Evolutionary conservation across 768 basidiomycete genomes (phyloP), one percentile per base, ranked within the genome.

Genomic region (Termitomyces sp.): DNA sequence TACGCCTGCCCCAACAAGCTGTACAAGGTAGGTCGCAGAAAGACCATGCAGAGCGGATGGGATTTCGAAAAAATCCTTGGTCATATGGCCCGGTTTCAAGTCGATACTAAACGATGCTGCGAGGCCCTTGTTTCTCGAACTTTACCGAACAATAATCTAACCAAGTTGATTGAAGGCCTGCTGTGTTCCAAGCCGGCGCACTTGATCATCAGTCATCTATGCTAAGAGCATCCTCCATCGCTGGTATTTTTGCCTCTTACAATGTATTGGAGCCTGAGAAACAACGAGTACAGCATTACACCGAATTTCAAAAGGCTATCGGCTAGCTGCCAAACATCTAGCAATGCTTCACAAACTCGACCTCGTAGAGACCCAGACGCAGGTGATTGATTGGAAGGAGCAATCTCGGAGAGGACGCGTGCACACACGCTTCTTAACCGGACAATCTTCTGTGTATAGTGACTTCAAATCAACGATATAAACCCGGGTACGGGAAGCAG

Each of bases 401-500:
- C 64, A 63, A 15, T 62, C 67, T 12, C 66, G n/a, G 11, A 69
- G 70, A 33, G 39, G 57, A 4, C 70, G 66, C 16, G 18, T 55
- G 2, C 33, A 54, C 3, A 67, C 46, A 30, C 66, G 61, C 27
- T 68, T 51, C 6, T 65, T 59, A 18, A 22, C 11, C 0, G 66
- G 58, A 36, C 27, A 57, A 1, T 67, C 68, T 3, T 37, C 33
- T 5, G 69, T 67, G 52, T 3, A 73, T 52, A 3, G 71, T 69
- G 27, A 63, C 54, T 61, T 73, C 72, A 36, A 71, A 63, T 73
- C 72, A 27, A 67, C 70, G 13, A 75, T 57, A 49, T 57, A 56
- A 34, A 53, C 50, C 22, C 54, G 31, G 13, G 55, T 49, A 1
- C 50, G 50, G 24, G 59, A 56, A 24, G 44, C 16, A 15, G 54